phyloP scores from a whole-genome alignment of 1,139 yeast genomes.

The Protomyces macrosporus region DNA sequence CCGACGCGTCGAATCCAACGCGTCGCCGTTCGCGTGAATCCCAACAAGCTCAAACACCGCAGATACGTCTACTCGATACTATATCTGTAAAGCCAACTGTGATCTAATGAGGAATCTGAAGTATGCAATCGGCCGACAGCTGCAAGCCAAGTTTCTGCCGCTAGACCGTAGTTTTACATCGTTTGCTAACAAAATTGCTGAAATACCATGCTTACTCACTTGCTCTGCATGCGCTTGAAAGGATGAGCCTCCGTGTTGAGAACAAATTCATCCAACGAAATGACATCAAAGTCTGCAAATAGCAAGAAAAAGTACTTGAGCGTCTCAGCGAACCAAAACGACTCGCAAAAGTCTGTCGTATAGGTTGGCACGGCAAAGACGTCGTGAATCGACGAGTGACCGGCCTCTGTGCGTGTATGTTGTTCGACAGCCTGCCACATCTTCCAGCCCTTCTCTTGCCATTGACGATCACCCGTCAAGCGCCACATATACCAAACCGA shows the following conservation, averaged over 20 bases:
- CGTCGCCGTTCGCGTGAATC: too few species aligned
- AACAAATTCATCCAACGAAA: slow-evolving; percentile 65
- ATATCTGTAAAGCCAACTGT: too few species aligned
- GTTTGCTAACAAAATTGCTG: too few species aligned
- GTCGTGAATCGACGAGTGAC: slow-evolving; percentile 49
- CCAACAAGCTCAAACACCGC: too few species aligned
- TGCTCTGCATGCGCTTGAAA: slow-evolving; percentile 36
- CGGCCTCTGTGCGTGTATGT: slow-evolving; percentile 45
- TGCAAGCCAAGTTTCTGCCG: too few species aligned
- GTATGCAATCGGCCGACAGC: too few species aligned
- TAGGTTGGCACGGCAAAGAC: slow-evolving; percentile 42
- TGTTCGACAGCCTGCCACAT: slow-evolving; percentile 52
- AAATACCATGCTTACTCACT: too few species aligned
- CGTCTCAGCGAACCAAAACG: slow-evolving; percentile 78
- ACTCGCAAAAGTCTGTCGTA: slow-evolving; percentile 36
- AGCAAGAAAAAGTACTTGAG: slow-evolving; percentile 67
- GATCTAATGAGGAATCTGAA: too few species aligned
- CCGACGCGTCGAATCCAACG: too few species aligned
- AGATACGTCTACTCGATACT: too few species aligned
- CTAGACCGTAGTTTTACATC: too few species aligned
- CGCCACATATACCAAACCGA: slow-evolving; percentile 68
- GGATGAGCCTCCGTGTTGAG: slow-evolving; percentile 82
- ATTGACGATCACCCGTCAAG: slow-evolving; percentile 63
- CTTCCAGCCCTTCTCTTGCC: slow-evolving; percentile 67
- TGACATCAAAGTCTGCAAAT: slow-evolving; percentile 55